Percentiles rank a stretch among this genome's conserved stretches.
These are phyloP conservation scores for Suhomyces tanzawaensis DNA, from an alignment of 805 yeast species.

Conservation along the genomic window DNA sequence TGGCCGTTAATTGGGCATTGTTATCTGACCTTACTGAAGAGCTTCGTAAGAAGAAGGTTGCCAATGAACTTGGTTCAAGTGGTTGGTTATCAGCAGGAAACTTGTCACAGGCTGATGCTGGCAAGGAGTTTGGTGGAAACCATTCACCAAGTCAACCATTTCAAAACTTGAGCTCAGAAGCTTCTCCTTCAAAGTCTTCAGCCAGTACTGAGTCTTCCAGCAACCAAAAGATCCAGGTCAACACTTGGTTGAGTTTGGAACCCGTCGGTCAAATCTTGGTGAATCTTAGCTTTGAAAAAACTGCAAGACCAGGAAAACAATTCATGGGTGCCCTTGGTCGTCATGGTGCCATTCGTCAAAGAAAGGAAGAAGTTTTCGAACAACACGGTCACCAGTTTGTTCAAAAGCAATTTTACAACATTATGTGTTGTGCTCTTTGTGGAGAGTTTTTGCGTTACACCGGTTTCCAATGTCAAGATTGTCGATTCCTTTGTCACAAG, in stretches of 20 bases:
- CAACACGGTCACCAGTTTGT: constrained; percentile 97
- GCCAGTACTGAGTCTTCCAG: neutral
- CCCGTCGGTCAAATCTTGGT: constrained; percentile 90
- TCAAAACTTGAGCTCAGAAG: neutral
- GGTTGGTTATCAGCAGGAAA: constrained; percentile 89
- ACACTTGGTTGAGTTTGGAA: constrained; percentile 87
- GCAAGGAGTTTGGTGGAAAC: neutral
- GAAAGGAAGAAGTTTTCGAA: constrained; percentile 86
- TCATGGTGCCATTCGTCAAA: constrained; percentile 96
- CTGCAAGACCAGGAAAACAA: constrained; percentile 36
- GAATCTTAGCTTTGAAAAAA: constrained; percentile 75
- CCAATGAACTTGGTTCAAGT: constrained; percentile 61
- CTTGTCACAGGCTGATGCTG: constrained; percentile 24
- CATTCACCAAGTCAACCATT: neutral
- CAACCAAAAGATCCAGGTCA: constrained; percentile 44
- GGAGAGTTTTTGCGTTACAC: constrained; percentile 88
- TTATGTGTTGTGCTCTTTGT: constrained; percentile 97
- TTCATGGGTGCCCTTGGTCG: constrained; percentile 58
- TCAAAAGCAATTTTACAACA: constrained; percentile 90
- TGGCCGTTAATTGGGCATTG: constrained; percentile 88
- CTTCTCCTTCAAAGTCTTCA: neutral
- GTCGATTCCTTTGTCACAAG: constrained; percentile 76
- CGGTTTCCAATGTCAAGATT: constrained; percentile 85
- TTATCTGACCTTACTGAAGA: constrained; percentile 93
- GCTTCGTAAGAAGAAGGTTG: constrained; percentile 83